Percentiles rank a stretch among this genome's conserved stretches.
Evolutionary conservation across 805 yeast species (phyloP).

Genomic region (Saccharomyces paradoxus): DNA sequence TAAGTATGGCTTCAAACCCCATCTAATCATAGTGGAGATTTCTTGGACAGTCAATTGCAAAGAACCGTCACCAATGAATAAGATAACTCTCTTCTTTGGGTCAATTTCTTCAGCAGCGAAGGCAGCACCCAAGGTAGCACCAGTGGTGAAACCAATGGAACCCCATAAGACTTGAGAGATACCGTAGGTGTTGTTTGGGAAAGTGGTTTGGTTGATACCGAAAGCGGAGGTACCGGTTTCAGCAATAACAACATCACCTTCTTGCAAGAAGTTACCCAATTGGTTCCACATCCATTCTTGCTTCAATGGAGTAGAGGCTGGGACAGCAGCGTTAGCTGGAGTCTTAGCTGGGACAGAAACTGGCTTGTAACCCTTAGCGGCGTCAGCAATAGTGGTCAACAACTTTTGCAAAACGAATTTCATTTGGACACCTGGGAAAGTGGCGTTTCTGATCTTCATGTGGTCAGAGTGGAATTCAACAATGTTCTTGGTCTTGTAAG

Average conservation of each 20-base stretch:
- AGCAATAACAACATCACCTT: slow-evolving; percentile 59
- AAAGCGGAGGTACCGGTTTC: slow-evolving; percentile 74
- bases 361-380: slow-evolving; percentile 39
- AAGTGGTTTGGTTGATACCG: slow-evolving; percentile 58
- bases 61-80: slow-evolving; percentile 72
- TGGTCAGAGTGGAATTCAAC: slow-evolving; percentile 74
- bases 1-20: slow-evolving; percentile 59
- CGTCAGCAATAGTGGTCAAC: slow-evolving; percentile 32
- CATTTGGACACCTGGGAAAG: slow-evolving; percentile 68
- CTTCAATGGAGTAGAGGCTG: slow-evolving; percentile 40
- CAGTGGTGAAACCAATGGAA: slow-evolving; percentile 63
- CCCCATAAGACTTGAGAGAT: slow-evolving; percentile 74
- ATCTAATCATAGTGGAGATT: slow-evolving; percentile 59
- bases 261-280: slow-evolving; percentile 52
- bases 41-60: slow-evolving; percentile 69
- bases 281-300: slow-evolving; percentile 67
- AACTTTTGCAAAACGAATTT: slow-evolving; percentile 43
- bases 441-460: slow-evolving; percentile 61
- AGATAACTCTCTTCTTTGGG: slow-evolving; percentile 51
- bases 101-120: slow-evolving; percentile 60
- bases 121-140: slow-evolving; percentile 61
- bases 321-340: slow-evolving; percentile 38
- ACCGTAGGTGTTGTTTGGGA: slow-evolving; percentile 55
- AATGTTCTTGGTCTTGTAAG: slow-evolving; percentile 64
- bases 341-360: slow-evolving; percentile 49